These are phyloP conservation scores for Rhododendron simsii DNA, from an alignment of 148 eudicot species.

Conservation along the genomic window DNA sequence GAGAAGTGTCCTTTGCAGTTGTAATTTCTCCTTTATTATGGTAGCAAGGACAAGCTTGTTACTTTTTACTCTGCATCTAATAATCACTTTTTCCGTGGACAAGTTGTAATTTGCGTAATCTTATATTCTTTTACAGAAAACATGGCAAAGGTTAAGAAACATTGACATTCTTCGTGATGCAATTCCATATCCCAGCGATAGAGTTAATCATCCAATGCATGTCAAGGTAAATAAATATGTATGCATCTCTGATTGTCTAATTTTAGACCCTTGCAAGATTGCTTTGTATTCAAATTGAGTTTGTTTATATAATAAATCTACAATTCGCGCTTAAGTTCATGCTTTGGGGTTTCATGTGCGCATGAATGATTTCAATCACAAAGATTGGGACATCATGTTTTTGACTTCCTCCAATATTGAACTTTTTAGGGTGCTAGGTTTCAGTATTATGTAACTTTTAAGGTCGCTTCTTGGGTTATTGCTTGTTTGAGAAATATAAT, in stretches of 20 bases:
- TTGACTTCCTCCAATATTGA: background rate
- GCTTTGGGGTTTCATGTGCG: background rate
- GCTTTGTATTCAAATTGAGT: background rate
- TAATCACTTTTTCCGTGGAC: background rate
- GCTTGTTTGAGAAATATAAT: background rate
- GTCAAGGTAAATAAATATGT: conserved; percentile 51
- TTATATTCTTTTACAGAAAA: conserved; percentile 48
- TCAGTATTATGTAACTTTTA: background rate
- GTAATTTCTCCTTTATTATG: background rate
- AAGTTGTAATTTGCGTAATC: background rate
- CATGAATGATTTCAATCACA: background rate
- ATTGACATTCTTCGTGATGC: conserved; percentile 72
- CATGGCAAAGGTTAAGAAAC: conserved; percentile 74
- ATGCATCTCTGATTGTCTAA: conserved; percentile 5
- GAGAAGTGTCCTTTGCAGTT: background rate
- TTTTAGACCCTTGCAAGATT: background rate
- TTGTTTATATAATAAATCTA: background rate
- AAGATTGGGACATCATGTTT: background rate
- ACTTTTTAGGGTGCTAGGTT: background rate
- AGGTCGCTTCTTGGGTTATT: background rate
- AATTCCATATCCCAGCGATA: conserved; percentile 58
- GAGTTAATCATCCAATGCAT: conserved; percentile 86
- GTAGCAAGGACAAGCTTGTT: background rate
- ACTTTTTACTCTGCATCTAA: background rate
- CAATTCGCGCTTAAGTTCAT: background rate